Evolutionary conservation across 2,329 filamentous ascomycete genomes (phyloP), one percentile per base, ranked within the genome.

Genomic region (Alternaria panax): DNA sequence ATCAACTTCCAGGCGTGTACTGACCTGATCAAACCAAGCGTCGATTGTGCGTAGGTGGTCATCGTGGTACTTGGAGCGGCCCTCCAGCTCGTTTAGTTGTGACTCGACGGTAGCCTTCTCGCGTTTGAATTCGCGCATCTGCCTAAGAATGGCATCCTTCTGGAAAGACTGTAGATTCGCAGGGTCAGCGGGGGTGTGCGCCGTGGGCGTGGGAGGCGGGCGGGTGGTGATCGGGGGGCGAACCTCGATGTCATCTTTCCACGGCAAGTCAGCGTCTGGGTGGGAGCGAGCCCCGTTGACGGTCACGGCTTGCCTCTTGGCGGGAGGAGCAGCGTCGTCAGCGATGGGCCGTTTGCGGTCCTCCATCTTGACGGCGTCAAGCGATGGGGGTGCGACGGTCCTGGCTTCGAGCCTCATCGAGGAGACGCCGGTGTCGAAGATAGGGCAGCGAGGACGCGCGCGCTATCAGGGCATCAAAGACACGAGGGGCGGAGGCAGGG

Each of bases 121-220:
- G 70, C 95, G 89, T 81, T 96, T 97, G 80, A 96, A 97, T 80
- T 98, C 95, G 76, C 93, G 92, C 93, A 99, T 97, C 81, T 97
- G 94, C 59, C 96, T 92, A 73, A 92, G 90, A 77, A 99, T 97
- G 65, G 95, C 95, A 82, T 97, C 95, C 82, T 98, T 99, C 81
- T 94, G 91, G 74, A 91, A 95, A 76, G 90, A 88, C 92, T 96
- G 80, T 71, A 78, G 53, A 25, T 54, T 60, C 41, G 56, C 53
- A 63, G 60, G 40, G 62, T 78, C 76, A 74, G 72, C 74, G 71
- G 61, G 55, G 69, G 64, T 67, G 59, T 68, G 67, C 71, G 69
- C 53, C 50, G 61, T 46, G 54, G 59, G 66, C 66, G 63, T 56
- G 24, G 62, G 66, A 54, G 43, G 64, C 61, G 59, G 48, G 55